Evolutionary conservation across 805 yeast genomes (phyloP).

Genomic region (Starmerella asiatica): DNA sequence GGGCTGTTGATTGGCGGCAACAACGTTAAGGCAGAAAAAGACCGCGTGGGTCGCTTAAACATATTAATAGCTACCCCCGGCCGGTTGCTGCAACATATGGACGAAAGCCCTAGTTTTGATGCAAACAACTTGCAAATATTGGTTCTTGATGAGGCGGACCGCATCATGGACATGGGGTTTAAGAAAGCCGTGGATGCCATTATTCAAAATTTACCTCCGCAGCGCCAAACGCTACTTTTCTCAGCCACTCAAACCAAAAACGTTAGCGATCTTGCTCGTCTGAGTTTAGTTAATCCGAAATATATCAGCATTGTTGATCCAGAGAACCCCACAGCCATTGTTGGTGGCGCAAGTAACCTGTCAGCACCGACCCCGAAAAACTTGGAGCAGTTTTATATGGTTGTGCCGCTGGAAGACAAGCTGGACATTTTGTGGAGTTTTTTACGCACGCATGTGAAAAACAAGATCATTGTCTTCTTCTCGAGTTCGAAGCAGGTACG

Average conservation of each 20-base stretch:
- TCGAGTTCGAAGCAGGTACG: constrained; percentile 87
- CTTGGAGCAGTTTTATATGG: constrained; percentile 70
- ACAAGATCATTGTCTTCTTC: constrained; percentile 68
- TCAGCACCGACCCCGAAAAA: constrained; percentile 57
- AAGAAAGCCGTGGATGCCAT: constrained; percentile 70
- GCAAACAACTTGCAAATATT: constrained; percentile 60
- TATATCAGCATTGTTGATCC: constrained; percentile 38
- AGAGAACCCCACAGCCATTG: constrained; percentile 10
- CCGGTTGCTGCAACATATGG: constrained; percentile 75
- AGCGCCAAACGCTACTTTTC: constrained; percentile 70
- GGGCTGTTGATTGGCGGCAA: constrained; percentile 92
- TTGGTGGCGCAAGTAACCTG: background rate
- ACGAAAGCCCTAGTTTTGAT: constrained; percentile 73
- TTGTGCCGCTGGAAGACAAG: constrained; percentile 62
- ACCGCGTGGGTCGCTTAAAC: constrained; percentile 64
- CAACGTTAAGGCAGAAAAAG: constrained; percentile 68
- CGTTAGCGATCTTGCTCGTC: constrained; percentile 67
- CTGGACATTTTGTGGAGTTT: constrained; percentile 77
- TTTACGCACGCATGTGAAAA: constrained; percentile 65
- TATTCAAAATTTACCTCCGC: constrained; percentile 58
- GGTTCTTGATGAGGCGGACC: constrained; percentile 82
- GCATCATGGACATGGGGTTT: constrained; percentile 90
- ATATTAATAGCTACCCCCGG: constrained; percentile 89
- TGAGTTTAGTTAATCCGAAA: constrained; percentile 52
- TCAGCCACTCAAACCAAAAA: constrained; percentile 85